Evolutionary conservation across 2,329 filamentous ascomycete genomes (phyloP).

Genomic region (Botrytis medusae): DNA sequence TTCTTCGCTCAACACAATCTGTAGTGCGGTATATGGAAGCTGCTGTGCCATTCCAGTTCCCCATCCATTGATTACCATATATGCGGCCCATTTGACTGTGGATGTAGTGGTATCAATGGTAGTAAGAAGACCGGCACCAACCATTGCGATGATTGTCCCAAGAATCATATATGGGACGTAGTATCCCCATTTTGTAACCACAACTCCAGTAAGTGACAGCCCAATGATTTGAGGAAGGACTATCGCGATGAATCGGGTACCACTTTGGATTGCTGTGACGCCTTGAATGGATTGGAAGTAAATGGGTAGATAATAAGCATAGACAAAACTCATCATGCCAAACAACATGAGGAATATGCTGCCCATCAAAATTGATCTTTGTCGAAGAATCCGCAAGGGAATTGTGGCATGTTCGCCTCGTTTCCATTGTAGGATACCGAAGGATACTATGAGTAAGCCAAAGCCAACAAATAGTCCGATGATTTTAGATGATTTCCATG

Average conservation of each 20-base stretch:
- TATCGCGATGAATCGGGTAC: slow-evolving; percentile 8
- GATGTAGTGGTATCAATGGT: slow-evolving; percentile 45
- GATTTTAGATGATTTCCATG: slow-evolving; percentile 41
- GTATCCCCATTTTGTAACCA: slow-evolving; percentile 14
- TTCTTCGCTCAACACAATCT: slow-evolving; percentile 44
- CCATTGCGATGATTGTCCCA: slow-evolving; percentile 35
- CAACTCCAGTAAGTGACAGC: neutral
- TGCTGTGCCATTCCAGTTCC: slow-evolving; percentile 49
- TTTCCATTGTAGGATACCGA: slow-evolving; percentile 36
- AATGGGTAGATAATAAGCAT: slow-evolving; percentile 41
- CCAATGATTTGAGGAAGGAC: slow-evolving; percentile 9
- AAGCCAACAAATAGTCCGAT: slow-evolving; percentile 41
- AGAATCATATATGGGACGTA: slow-evolving; percentile 27
- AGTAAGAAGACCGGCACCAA: slow-evolving; percentile 23
- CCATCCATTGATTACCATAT: slow-evolving; percentile 49
- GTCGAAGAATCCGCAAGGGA: slow-evolving; percentile 40
- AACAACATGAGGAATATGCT: slow-evolving; percentile 38
- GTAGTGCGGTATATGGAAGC: slow-evolving; percentile 49
- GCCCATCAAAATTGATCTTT: slow-evolving; percentile 39
- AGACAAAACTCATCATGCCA: slow-evolving; percentile 15
- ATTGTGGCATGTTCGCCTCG: slow-evolving; percentile 34
- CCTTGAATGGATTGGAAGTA: slow-evolving; percentile 41
- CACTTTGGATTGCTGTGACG: neutral
- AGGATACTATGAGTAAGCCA: slow-evolving; percentile 37
- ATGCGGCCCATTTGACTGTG: slow-evolving; percentile 49